Percentiles rank a stretch among this genome's conserved stretches.
Conservation (phyloP, 129 eudicot genomes). For the Logfia minima region DNA sequence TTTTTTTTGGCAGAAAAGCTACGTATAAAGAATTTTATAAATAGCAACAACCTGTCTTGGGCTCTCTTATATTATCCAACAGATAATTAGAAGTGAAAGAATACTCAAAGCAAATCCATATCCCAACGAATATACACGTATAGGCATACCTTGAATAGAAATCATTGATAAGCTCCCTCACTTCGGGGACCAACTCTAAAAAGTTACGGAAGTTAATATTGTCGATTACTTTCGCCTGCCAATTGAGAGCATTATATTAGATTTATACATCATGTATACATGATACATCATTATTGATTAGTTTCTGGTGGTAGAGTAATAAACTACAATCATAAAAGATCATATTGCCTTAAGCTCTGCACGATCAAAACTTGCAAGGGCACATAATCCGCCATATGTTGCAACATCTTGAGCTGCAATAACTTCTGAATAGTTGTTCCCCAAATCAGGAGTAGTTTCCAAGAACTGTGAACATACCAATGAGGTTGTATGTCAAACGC, state of each 20-base stretch:
- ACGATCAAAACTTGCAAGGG: conserved; percentile 97
- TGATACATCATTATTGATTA: not conserved
- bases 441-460: conserved; percentile 85
- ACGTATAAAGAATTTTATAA: no score
- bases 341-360: conserved; percentile 84
- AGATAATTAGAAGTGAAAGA: not conserved
- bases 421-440: conserved; percentile 80
- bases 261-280: conserved; percentile 4
- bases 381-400: conserved; percentile 96
- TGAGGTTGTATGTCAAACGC: conserved; percentile 4
- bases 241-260: conserved; percentile 19
- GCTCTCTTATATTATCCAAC: not conserved
- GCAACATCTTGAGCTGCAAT: conserved; percentile 99
- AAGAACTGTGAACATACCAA: conserved; percentile 55
- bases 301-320: conserved; percentile 4
- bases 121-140: not conserved
- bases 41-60: not conserved
- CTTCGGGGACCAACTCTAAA: conserved; percentile 93
- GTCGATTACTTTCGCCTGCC: conserved; percentile 94
- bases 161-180: conserved; percentile 92
- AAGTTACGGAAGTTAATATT: conserved; percentile 85
- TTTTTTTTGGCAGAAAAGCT: no score
- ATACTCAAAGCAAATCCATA: not conserved
- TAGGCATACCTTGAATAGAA: conserved; percentile 80
- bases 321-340: conserved; percentile 3